A percentile compares a stretch with the other conserved stretches of the same genome.
Evolutionary conservation across 208 protist species (phyloP).

Genomic region (Leishmania arabica): DNA sequence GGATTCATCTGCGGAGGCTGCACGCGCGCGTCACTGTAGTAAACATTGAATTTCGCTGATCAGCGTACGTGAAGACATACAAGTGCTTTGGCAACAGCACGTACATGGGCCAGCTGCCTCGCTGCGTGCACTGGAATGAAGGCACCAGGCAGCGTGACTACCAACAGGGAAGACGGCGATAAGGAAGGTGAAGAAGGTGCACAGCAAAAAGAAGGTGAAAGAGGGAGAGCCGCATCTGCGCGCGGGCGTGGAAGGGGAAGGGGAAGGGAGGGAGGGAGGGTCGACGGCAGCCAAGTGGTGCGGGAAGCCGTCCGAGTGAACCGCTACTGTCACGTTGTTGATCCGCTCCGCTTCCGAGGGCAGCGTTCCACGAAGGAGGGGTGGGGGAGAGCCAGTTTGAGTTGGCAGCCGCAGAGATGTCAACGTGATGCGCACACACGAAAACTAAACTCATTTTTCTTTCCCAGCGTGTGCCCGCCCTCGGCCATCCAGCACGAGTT

Average conservation of each 20-base stretch:
- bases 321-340: background rate
- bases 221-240: background rate
- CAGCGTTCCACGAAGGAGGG: background rate
- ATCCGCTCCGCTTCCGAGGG: background rate
- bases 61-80: background rate
- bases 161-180: background rate
- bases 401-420: background rate
- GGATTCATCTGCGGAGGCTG: constrained; percentile 34
- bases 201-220: background rate
- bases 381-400: background rate
- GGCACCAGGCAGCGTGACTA: background rate
- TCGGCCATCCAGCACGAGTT: background rate
- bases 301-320: background rate
- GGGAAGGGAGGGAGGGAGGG: too few relatives aligned
- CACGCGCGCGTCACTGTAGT: background rate
- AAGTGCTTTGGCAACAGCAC: background rate
- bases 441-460: too few relatives aligned
- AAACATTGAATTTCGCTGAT: background rate
- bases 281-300: background rate
- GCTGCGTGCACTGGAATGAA: background rate
- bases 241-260: background rate
- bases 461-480: background rate
- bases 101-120: background rate
- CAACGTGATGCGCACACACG: background rate
- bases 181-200: background rate